phyloP scores from a whole-genome alignment of 345 rosid species.

The Eucalyptus sp. region DNA sequence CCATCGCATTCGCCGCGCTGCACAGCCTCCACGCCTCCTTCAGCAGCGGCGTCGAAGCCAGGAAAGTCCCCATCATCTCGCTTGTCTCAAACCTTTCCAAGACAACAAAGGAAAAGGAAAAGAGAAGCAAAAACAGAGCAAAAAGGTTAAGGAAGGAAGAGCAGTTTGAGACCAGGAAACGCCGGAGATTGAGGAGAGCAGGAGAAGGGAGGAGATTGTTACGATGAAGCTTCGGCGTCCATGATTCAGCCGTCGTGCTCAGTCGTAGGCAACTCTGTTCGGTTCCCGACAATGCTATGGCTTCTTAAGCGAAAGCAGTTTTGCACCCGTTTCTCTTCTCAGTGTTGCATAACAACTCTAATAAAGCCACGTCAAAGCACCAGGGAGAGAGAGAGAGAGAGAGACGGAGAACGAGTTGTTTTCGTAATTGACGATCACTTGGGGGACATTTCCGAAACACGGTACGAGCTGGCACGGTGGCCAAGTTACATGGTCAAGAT shows the following conservation, averaged over 20 bases:
- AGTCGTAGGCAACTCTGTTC: too few species aligned
- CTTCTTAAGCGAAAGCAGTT: too few species aligned
- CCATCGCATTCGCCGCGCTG: constrained; percentile 10
- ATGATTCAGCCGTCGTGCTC: not conserved
- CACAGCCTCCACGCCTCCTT: constrained; percentile 56
- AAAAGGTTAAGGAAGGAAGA: not conserved
- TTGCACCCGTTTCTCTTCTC: too few species aligned
- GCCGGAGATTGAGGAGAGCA: not conserved
- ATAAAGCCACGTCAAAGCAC: too few species aligned
- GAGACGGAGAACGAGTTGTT: not conserved
- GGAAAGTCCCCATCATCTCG: constrained; percentile 49
- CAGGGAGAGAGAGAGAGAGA: not conserved
- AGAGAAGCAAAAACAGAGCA: not conserved
- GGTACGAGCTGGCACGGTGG: not conserved
- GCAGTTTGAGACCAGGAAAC: not conserved
- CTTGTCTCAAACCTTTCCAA: constrained; percentile 55
- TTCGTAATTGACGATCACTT: too few species aligned
- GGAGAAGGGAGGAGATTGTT: not conserved
- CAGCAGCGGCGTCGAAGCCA: constrained; percentile 47
- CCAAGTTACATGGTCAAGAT: not conserved
- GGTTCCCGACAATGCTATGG: too few species aligned
- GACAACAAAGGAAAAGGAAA: not conserved
- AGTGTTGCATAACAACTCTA: too few species aligned
- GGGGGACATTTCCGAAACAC: too few species aligned
- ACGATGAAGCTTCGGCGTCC: not conserved